Evolutionary conservation across 345 rosid genomes (phyloP).

Genomic region (Cardamine resedifolia): DNA sequence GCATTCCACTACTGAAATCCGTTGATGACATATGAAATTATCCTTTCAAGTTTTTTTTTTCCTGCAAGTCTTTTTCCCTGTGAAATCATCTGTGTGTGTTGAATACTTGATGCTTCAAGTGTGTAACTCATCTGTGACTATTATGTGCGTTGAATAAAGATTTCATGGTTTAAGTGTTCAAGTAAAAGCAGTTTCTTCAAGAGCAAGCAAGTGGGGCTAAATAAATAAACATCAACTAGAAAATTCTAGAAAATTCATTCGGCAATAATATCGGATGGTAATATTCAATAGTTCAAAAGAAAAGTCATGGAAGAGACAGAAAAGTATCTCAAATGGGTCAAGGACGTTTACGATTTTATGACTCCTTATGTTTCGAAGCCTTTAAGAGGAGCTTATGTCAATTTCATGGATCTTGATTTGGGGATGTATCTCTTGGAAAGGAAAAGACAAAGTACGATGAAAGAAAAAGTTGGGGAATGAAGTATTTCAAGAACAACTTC

Average conservation of each 20-base stretch:
- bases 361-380: constrained; percentile 57
- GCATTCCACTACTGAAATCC: constrained; percentile 32
- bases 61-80: neutral
- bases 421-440: constrained; percentile 27
- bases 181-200: neutral
- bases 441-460: constrained; percentile 30
- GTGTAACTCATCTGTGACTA: neutral
- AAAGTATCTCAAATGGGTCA: constrained; percentile 30
- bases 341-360: constrained; percentile 43
- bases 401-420: constrained; percentile 42
- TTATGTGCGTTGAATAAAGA: neutral
- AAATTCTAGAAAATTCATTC: too few relatives aligned
- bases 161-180: neutral
- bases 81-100: neutral
- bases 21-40: constrained; percentile 6
- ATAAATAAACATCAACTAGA: too few relatives aligned
- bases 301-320: constrained; percentile 6
- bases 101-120: neutral
- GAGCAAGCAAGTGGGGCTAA: neutral
- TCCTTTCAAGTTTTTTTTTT: neutral
- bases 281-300: too few relatives aligned
- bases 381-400: constrained; percentile 52
- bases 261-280: too few relatives aligned
- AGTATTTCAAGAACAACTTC: constrained; percentile 46
- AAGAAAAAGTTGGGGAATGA: constrained; percentile 44